Evolutionary conservation across 2,329 filamentous ascomycete genomes (phyloP), one percentile per base, ranked within the genome.

Genomic region (Colletotrichum truncatum): DNA sequence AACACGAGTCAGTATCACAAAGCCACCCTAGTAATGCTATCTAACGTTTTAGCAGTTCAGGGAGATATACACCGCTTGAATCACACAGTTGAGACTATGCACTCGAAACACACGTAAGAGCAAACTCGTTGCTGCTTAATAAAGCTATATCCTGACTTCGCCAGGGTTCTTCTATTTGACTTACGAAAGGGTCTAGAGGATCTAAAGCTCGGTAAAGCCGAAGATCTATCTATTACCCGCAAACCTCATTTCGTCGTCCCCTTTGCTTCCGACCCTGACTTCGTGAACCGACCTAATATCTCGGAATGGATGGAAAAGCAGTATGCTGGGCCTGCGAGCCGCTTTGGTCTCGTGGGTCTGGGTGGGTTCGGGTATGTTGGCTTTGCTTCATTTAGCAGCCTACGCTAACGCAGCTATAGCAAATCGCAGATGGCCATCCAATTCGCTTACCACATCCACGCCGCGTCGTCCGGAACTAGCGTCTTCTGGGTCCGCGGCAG

Each of bases 361-460:
- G 68, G 68, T 6, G 67, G 67, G 4, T 64, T 68, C 30, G 67
- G 67, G 68, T 70, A 68, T 10, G 32, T 43, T 14, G 1, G 12
- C 12, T 4, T 12, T 1, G 1, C 26, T 49, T 4, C 7, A 4
- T 7, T 32, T 18, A 1, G 18, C n/a, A 4, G n/a, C 16, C 34
- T 34, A 14, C 4, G 46, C 32, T 69, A 25, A 69, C 49, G 41
- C 16, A 26, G 51, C 11, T 2, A 14, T 9, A 69, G 69, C n/a
- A 71, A 71, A 51, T 68, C 68, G 6, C 64, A 71, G 41, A 26
- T 70, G n/a, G 69, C 68, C 11, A 68, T 71, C 30, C 36, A 65
- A 2, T 68, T 59, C 16, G 62, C 69, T 10, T 41, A 69, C 32
- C 18, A 45, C 7, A 12, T 64, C 30, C 60, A 48, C 36, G 41